Base-by-base conservation (phyloP, 352 stramenopile species). In the Phytopythium boreale region DNA sequence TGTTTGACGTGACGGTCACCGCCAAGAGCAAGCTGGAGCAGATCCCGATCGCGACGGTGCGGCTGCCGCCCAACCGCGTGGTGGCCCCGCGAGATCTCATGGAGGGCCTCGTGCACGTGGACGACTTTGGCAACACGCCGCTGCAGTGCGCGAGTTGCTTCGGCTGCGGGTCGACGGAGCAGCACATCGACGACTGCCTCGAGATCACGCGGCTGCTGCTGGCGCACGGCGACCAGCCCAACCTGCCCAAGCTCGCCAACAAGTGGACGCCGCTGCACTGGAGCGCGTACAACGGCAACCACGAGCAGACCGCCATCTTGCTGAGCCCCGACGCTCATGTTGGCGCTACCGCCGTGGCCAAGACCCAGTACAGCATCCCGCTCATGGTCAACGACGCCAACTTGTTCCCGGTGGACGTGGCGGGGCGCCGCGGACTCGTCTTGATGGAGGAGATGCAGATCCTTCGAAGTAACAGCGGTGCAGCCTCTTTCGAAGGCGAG, bases 61-160 rank as follows among this genome's bases (percentile, higher is more conserved):
- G 74, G 27, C 80, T 93, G 34, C 70, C 79, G 14, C 62, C 70
- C 0, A 53, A 71, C 15, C 80, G 74, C 41, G 57, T 66, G 0
- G 72, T 92, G 22, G 57, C 75, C 4, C 46, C 70, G 0, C 71
- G 71, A 19, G 82, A 91, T 10, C 61, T 93, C 10, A 66, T 91
- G 1, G 69, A 83, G 12, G 77, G 78, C 1, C 51, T 50, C 4
- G 70, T 62, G 4, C 82, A 92, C 59, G 67, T 90, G 0, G 85
- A 94, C 61, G 68, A 88, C 60, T 94, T 92, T 69, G 86, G 86
- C 27, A 94, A 94, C 61, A 89, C 86, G 2, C 79, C 83, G 22
- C 66, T 94, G 15, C 82, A 92, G 59, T 94, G 83, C 58, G 67
- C 89, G 39, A 88, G 79, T 46, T 94, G 83, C 69, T 94, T 92